Conservation (phyloP, 2,329 filamentous ascomycete species). For the Venturia carpophila region DNA sequence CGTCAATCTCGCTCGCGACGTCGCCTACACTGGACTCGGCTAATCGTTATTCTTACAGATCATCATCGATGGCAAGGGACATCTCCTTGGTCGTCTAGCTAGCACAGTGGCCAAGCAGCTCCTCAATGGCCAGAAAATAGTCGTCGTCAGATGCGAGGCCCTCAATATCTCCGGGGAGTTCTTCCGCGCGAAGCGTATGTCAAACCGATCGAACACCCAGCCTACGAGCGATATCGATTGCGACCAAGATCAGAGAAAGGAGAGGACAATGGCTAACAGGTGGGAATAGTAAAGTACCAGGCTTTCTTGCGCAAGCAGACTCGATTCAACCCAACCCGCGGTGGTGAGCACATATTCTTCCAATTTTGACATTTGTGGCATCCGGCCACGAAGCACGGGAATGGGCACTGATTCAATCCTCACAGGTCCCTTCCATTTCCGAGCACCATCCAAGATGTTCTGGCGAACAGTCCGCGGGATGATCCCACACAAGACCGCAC, state of each 20-base stretch:
- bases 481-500: constrained; percentile 99
- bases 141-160: constrained; percentile 96
- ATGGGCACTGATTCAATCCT: constrained; percentile 26
- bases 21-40: constrained; percentile 21
- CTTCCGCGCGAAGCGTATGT: constrained; percentile 99
- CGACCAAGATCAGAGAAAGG: background rate
- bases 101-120: constrained; percentile 98
- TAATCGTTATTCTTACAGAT: constrained; percentile 51
- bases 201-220: constrained; percentile 21
- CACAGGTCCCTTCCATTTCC: constrained; percentile 98
- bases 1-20: background rate
- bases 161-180: constrained; percentile 99
- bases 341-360: constrained; percentile 52
- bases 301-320: constrained; percentile 99
- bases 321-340: constrained; percentile 98
- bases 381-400: constrained; percentile 16
- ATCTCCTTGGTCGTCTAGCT: constrained; percentile 98
- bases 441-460: constrained; percentile 97
- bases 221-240: background rate
- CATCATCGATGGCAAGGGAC: constrained; percentile 99
- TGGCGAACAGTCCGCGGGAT: constrained; percentile 99
- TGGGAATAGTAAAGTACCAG: constrained; percentile 88
- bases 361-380: constrained; percentile 34
- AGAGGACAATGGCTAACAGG: constrained; percentile 42
- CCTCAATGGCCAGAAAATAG: constrained; percentile 97